Base-by-base conservation (phyloP, 2,329 filamentous ascomycete genomes). In the Hypoxylon sp. region DNA sequence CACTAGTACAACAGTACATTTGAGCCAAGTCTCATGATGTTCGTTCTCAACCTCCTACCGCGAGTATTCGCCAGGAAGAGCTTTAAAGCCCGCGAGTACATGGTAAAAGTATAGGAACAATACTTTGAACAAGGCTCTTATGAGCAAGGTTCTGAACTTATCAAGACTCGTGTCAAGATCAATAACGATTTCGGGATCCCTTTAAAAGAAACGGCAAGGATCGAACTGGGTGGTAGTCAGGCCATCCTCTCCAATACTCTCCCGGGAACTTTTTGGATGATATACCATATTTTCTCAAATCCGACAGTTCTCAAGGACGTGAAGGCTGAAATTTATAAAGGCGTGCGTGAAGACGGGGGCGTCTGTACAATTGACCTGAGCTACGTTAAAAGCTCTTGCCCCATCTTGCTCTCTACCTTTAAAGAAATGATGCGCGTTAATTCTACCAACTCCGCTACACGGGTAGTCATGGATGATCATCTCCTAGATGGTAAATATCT, bases 301-400 rank as follows among this genome's bases (percentile, higher is more conserved):
- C 73, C 77, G 0, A 17, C 37, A 0, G 67, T 80, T 0, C 70
- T 82, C 2, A 31, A 53, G 6, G 74, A 74, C 1, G 74, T 50
- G 13, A 39, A 60, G 3, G 1, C 19, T 4, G 72, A 72, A 39
- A 4, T 73, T 2, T 26, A 13, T 0, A 22, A 53, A n/a, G 60
- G 22, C 4, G 57, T 72, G 0, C 59, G 26, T 3, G 54, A 60
- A 24, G 61, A 63, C 6, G 58, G 31, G 13, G 46, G 17, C 5
- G 29, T 58, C 11, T 22, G 14, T 17, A 65, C 47, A 2, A 22
- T 71, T 9, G 68, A 72, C 19, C 17, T 69, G 5, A 47, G 52
- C 5, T 14, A 65, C 1, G 46, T 72, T 22, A 72, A 67, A 22
- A 31, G 42, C 8, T 51, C 46, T 3, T 74, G 70, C 31, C 70